Conservation (phyloP, 2,329 filamentous ascomycete species). For the Botrytis sinoallii region DNA sequence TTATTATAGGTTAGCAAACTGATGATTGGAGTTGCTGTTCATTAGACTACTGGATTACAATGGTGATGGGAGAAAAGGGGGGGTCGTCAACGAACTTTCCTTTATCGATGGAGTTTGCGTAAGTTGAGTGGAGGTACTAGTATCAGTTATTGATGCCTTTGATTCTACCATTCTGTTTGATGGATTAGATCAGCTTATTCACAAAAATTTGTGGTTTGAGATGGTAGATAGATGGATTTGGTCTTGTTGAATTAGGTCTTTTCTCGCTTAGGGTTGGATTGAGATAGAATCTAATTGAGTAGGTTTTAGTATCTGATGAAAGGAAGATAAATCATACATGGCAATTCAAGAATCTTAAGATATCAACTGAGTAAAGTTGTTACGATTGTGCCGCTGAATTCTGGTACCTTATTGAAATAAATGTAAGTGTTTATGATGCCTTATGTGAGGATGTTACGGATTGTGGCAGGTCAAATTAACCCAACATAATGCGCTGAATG, state of each 20-base stretch:
- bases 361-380: not conserved
- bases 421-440: not conserved
- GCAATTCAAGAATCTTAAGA: not conserved
- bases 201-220: not conserved
- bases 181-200: not conserved
- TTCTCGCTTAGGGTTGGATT: not conserved
- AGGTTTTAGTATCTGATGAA: not conserved
- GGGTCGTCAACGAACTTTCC: no score
- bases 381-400: not conserved
- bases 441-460: not conserved
- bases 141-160: not conserved
- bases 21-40: not conserved
- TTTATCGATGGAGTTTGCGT: not conserved
- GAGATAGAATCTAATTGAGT: not conserved
- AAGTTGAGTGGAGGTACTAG: not conserved
- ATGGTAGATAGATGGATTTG: not conserved
- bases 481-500: not conserved
- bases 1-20: not conserved
- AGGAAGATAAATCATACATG: not conserved
- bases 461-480: not conserved
- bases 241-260: not conserved
- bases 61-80: not conserved
- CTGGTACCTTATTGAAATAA: not conserved
- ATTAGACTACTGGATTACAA: not conserved
- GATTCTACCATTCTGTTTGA: not conserved